phyloP scores from a whole-genome alignment of 805 yeast genomes.

The Sugiyamaella smithiae region DNA sequence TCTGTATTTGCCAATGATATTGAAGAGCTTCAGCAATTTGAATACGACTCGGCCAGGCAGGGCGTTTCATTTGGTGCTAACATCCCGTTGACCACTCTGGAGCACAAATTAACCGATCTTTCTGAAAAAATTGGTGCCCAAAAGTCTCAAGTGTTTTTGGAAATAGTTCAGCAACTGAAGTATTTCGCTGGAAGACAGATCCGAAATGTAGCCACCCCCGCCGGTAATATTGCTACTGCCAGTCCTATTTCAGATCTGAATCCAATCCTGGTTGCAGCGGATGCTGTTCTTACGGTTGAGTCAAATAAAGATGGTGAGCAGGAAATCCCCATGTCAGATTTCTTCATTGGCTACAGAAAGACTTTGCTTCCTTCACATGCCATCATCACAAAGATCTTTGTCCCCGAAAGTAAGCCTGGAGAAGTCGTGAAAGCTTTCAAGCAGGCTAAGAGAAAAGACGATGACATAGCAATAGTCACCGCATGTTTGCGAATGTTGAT shows the following conservation, averaged over 20 bases:
- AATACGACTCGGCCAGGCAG: conserved; percentile 36
- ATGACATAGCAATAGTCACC: conserved; percentile 50
- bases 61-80: conserved; percentile 47
- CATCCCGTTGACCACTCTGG: conserved; percentile 41
- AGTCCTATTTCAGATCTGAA: conserved; percentile 50
- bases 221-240: conserved; percentile 50
- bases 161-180: conserved; percentile 43
- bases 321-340: conserved; percentile 39
- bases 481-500: conserved; percentile 38
- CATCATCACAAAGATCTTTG: conserved; percentile 38
- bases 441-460: conserved; percentile 50
- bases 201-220: conserved; percentile 49
- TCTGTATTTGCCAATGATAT: conserved; percentile 44
- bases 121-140: conserved; percentile 24
- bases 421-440: conserved; percentile 43
- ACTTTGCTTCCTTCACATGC: conserved; percentile 39
- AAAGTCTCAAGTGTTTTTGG: conserved; percentile 37
- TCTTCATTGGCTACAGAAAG: conserved; percentile 44
- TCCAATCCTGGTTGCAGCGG: conserved; percentile 44
- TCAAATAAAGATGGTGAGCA: conserved; percentile 32
- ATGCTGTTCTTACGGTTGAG: conserved; percentile 40
- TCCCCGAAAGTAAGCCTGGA: conserved; percentile 38
- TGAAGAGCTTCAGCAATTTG: conserved; percentile 37
- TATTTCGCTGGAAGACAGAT: conserved; percentile 50
- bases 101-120: conserved; percentile 36